Evolutionary conservation across 2,329 filamentous ascomycete genomes (phyloP).

Genomic region (Emmonsia crescens): DNA sequence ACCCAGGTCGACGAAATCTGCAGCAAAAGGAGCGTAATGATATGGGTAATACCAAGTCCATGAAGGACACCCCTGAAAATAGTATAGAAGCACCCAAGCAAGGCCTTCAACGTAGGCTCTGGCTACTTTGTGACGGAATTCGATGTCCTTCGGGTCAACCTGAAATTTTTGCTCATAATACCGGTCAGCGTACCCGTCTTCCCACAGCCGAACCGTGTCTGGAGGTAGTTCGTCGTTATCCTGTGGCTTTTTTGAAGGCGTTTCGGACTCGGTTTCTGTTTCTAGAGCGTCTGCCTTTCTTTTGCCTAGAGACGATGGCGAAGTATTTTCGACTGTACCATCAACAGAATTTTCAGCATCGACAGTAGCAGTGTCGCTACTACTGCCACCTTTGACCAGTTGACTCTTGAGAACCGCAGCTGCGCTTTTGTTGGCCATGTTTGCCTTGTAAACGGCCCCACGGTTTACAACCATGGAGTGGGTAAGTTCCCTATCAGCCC

Average conservation of each 20-base stretch:
- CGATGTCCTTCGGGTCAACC: slow-evolving; percentile 66
- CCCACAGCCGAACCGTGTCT: slow-evolving; percentile 86
- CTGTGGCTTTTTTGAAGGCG: slow-evolving; percentile 34
- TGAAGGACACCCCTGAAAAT: slow-evolving; percentile 94
- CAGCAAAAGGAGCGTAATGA: slow-evolving; percentile 94
- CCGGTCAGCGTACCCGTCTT: slow-evolving; percentile 84
- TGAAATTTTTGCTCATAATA: slow-evolving; percentile 98
- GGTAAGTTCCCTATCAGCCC: slow-evolving; percentile 54
- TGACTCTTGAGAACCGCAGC: slow-evolving; percentile 78
- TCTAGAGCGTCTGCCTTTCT: slow-evolving; percentile 63
- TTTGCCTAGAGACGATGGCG: slow-evolving; percentile 28
- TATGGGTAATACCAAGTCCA: slow-evolving; percentile 99
- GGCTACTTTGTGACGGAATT: slow-evolving; percentile 81
- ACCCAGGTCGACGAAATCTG: slow-evolving; percentile 77
- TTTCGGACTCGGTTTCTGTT: slow-evolving; percentile 51
- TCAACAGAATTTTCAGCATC: slow-evolving; percentile 14
- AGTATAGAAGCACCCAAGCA: slow-evolving; percentile 91
- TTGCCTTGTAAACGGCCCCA: slow-evolving; percentile 54
- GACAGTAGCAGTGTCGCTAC: slow-evolving; percentile 19
- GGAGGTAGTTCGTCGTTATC: slow-evolving; percentile 53
- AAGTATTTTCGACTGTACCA: slow-evolving; percentile 15
- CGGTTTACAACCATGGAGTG: slow-evolving; percentile 83
- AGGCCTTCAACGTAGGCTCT: slow-evolving; percentile 89
- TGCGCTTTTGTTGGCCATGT: slow-evolving; percentile 84
- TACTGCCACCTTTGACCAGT: slow-evolving; percentile 43